Base-by-base conservation (phyloP, 2,329 filamentous ascomycete species). In the Xylaria digitata region DNA sequence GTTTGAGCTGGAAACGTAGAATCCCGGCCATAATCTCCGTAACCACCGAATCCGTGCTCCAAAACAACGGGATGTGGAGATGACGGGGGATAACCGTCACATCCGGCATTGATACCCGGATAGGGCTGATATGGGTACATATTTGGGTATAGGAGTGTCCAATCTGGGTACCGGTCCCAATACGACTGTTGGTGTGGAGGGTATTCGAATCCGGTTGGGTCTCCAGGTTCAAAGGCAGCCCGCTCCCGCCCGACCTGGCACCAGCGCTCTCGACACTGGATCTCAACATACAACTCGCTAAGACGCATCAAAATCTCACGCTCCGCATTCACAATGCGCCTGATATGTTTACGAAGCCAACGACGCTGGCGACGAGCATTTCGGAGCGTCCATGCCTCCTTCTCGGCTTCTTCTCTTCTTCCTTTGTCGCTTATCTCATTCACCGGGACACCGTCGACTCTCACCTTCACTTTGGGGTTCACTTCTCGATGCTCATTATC, bases 241-340 rank as follows among this genome's bases (percentile, higher is more conserved):
- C 26, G 17, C 32, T 67, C 57, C 21, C 15, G 4, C n/a, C 59
- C 54, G 23, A 67, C 53, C 40, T 45, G 54, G 40, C 50, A 53
- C 40, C 60, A 64, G 2, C 80, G 75, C 58, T 83, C 80, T 2
- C 80, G 79, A 45, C 80, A 82, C 69, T 82, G 80, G 15, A 85
- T 80, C 74, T 88, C 84, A 17, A 83, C 75, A 40, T 81, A 78
- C 15, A 88, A 70, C 64, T 87, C 84, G 13, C 80, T 77, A n/a
- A 88, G 76, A 2, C 85, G 78, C 17, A 77, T 64, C 45, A 84
- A 74, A 6, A 86, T 80, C 17, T 77, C 70, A 60, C 77, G 80
- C 71, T 88, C 82, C 70, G 87, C 83, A 59, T 80, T 78, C 2
- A 81, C 80, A 0, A 79, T 81, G 49, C 82, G 78, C n/a, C 76